Percentiles rank a stretch among this genome's conserved stretches.
These are phyloP conservation scores for Rubroboletus satanas DNA, from an alignment of 768 basidiomycete species.

Conservation along the genomic window DNA sequence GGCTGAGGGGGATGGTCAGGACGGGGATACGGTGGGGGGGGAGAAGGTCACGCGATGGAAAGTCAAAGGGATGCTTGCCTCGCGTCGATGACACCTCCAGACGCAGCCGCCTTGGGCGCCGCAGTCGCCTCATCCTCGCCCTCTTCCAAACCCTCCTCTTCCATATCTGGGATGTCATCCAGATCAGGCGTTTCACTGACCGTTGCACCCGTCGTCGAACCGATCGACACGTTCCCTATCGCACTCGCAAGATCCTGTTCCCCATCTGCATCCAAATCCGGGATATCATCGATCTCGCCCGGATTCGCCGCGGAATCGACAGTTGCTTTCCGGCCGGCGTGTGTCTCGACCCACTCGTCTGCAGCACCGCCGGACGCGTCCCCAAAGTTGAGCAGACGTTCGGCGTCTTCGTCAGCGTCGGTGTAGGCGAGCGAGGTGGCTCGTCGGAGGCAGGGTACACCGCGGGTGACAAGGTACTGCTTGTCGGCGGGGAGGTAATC, in stretches of 20 bases:
- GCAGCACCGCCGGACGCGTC: conserved; percentile 54
- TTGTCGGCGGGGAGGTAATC: conserved; percentile 95
- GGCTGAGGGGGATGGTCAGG: conserved; percentile 34
- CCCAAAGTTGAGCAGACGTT: conserved; percentile 83
- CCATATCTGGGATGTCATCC: conserved; percentile 99
- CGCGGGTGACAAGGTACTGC: conserved; percentile 93
- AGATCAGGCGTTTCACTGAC: conserved; percentile 76
- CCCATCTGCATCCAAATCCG: conserved; percentile 79
- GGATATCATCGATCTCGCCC: conserved; percentile 78
- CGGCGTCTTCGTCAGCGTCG: conserved; percentile 94
- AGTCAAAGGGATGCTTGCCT: conserved; percentile 38
- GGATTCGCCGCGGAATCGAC: conserved; percentile 54
- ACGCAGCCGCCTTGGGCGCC: conserved; percentile 43
- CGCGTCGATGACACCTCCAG: conserved; percentile 40
- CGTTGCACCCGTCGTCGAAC: conserved; percentile 31
- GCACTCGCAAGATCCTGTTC: conserved; percentile 42
- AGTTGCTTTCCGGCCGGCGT: conserved; percentile 67
- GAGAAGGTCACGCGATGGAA: not conserved
- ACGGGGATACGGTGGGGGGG: not conserved
- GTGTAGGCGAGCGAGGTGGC: conserved; percentile 92
- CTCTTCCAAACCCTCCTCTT: conserved; percentile 87
- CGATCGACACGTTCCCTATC: conserved; percentile 45
- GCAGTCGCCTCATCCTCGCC: conserved; percentile 86
- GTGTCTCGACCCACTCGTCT: conserved; percentile 99
- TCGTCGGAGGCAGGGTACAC: conserved; percentile 94